Evolutionary conservation across 306 rosid genomes (phyloP).

Genomic region (Vigna trinervia): DNA sequence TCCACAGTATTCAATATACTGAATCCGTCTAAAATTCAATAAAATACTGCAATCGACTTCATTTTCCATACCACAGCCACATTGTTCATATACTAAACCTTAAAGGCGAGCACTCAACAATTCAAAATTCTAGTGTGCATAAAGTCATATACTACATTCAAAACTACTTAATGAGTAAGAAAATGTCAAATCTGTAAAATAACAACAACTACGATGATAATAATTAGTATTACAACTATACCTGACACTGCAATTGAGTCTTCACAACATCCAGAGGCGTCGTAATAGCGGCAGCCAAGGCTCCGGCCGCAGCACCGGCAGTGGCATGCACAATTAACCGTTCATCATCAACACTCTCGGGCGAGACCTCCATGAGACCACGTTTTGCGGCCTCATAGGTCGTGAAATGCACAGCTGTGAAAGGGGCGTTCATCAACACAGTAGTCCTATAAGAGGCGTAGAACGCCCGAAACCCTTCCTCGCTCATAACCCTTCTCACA

Average conservation of each 20-base stretch:
- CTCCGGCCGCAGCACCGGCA: constrained; percentile 82
- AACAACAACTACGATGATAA: neutral
- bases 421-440: constrained; percentile 82
- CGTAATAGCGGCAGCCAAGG: constrained; percentile 69
- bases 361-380: constrained; percentile 63
- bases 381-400: constrained; percentile 71
- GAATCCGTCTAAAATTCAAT: neutral
- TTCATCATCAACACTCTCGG: constrained; percentile 63
- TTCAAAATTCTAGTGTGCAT: constrained; percentile 13
- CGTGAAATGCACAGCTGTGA: constrained; percentile 72
- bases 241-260: constrained; percentile 90
- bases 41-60: neutral
- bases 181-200: neutral
- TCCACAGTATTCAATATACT: neutral
- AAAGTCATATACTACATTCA: neutral
- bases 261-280: constrained; percentile 88
- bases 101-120: neutral
- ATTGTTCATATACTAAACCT: constrained; percentile 7
- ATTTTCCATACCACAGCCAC: constrained; percentile 3
- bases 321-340: constrained; percentile 75
- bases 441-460: constrained; percentile 88
- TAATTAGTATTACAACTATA: neutral
- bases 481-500: constrained; percentile 67
- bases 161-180: neutral
- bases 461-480: constrained; percentile 76